Conservation (phyloP, 2,329 filamentous ascomycete genomes). For the Lasiodiplodia hormozganensis region DNA sequence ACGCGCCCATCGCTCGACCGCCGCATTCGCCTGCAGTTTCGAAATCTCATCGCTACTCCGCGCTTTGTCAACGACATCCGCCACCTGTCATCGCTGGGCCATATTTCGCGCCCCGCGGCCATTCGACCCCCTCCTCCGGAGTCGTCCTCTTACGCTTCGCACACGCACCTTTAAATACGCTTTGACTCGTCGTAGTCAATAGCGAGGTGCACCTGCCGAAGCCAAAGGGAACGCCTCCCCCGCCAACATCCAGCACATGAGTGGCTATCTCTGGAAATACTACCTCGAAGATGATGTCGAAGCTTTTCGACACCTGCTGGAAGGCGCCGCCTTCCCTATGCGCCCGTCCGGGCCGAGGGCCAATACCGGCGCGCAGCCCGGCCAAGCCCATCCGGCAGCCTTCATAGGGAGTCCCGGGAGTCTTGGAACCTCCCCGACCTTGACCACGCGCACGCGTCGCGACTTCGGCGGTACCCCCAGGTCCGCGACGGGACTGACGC, state of each 20-base stretch:
- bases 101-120: slow-evolving; percentile 16
- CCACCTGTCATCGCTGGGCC: slow-evolving; percentile 27
- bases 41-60: slow-evolving; percentile 10
- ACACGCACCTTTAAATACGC: slow-evolving; percentile 83
- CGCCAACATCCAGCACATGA: slow-evolving; percentile 70
- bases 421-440: slow-evolving; percentile 54
- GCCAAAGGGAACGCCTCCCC: slow-evolving; percentile 52
- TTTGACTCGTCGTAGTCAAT: slow-evolving; percentile 83
- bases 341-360: slow-evolving; percentile 62
- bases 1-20: not conserved
- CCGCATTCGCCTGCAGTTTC: not conserved
- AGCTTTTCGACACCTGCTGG: slow-evolving; percentile 87
- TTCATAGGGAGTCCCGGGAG: slow-evolving; percentile 51
- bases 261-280: slow-evolving; percentile 94
- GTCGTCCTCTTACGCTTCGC: slow-evolving; percentile 58
- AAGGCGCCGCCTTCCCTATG: slow-evolving; percentile 68
- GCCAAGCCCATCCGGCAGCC: slow-evolving; percentile 3
- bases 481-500: slow-evolving; percentile 50
- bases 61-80: slow-evolving; percentile 15
- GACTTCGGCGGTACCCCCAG: slow-evolving; percentile 40
- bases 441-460: slow-evolving; percentile 45
- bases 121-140: slow-evolving; percentile 35
- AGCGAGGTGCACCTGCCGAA: slow-evolving; percentile 80
- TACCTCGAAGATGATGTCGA: slow-evolving; percentile 99
- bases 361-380: not conserved